These are phyloP conservation scores for Venustampulla echinocandica DNA, from an alignment of 495 filamentous ascomycete genomes.

Conservation along the genomic window DNA sequence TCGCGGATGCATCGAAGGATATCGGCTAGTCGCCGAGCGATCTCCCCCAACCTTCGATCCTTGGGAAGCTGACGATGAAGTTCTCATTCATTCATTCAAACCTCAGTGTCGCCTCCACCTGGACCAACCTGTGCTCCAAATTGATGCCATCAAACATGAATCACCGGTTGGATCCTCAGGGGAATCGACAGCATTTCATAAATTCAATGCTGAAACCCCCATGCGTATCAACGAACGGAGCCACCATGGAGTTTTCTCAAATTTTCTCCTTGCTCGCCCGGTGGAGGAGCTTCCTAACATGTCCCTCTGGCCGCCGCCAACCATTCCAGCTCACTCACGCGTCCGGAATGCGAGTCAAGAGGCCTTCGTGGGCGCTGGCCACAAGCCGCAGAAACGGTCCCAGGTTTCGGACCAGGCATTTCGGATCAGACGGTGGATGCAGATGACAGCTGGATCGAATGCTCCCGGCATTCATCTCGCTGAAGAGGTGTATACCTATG, in stretches of 20 bases:
- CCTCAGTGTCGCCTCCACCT: slow-evolving; percentile 60
- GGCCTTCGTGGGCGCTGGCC: slow-evolving; percentile 29
- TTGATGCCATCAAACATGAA: slow-evolving; percentile 25
- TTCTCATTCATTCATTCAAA: slow-evolving; percentile 65
- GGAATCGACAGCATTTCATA: slow-evolving; percentile 4
- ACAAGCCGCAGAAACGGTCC: slow-evolving; percentile 33
- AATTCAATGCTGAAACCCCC: slow-evolving; percentile 40
- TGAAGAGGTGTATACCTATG: slow-evolving; percentile 65
- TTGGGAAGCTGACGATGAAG: slow-evolving; percentile 58
- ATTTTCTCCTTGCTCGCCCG: slow-evolving; percentile 38
- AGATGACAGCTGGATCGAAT: slow-evolving; percentile 10
- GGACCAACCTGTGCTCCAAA: slow-evolving; percentile 59
- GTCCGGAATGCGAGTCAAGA: slow-evolving; percentile 37
- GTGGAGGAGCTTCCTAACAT: slow-evolving; percentile 33
- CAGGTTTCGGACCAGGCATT: slow-evolving; percentile 59
- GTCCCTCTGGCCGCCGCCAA: slow-evolving; percentile 65
- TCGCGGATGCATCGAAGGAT: slow-evolving; percentile 69
- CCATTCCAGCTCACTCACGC: slow-evolving; percentile 53
- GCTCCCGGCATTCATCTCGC: slow-evolving; percentile 36
- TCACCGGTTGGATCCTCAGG: slow-evolving; percentile 1
- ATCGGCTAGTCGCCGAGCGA: slow-evolving; percentile 62
- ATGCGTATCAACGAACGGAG: slow-evolving; percentile 38
- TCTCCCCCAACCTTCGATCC: slow-evolving; percentile 38
- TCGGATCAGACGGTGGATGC: slow-evolving; percentile 59
- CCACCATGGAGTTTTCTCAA: slow-evolving; percentile 29